Percentiles rank a stretch among this genome's conserved stretches.
Conservation (phyloP, 441 rosid genomes). For the Biscutella auriculata region DNA sequence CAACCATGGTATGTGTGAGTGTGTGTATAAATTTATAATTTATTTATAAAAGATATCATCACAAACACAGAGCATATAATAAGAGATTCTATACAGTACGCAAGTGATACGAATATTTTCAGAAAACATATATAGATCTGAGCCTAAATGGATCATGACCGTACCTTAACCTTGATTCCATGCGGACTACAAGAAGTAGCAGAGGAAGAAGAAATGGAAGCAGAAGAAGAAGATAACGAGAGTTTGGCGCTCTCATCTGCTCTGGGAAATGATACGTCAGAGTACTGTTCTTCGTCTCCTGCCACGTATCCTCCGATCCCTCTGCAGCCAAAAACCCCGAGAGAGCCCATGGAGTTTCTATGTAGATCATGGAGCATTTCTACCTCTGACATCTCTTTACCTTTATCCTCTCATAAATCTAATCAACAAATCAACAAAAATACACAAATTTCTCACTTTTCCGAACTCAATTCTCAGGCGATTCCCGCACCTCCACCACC, state of each 20-base stretch:
- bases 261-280: slow-evolving; percentile 13
- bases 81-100: neutral
- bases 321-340: slow-evolving; percentile 67
- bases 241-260: slow-evolving; percentile 24
- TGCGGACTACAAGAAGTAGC: slow-evolving; percentile 33
- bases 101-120: neutral
- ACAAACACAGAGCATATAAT: neutral
- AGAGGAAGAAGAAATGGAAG: slow-evolving; percentile 20
- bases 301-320: slow-evolving; percentile 23
- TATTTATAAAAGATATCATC: neutral
- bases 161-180: slow-evolving; percentile 7
- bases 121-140: neutral
- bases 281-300: slow-evolving; percentile 9
- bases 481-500: slow-evolving; percentile 1
- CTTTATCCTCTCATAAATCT: slow-evolving; percentile 38
- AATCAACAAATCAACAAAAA: slow-evolving; percentile 25
- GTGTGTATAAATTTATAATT: no score
- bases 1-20: slow-evolving; percentile 4
- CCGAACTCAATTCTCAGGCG: neutral
- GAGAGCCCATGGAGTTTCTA: slow-evolving; percentile 83
- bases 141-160: slow-evolving; percentile 16
- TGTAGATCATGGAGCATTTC: slow-evolving; percentile 91
- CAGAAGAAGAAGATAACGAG: slow-evolving; percentile 36
- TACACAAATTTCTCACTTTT: slow-evolving; percentile 3
- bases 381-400: slow-evolving; percentile 75